Base-by-base conservation (phyloP, 768 basidiomycete species). In the Xerocomus spinulosus region DNA sequence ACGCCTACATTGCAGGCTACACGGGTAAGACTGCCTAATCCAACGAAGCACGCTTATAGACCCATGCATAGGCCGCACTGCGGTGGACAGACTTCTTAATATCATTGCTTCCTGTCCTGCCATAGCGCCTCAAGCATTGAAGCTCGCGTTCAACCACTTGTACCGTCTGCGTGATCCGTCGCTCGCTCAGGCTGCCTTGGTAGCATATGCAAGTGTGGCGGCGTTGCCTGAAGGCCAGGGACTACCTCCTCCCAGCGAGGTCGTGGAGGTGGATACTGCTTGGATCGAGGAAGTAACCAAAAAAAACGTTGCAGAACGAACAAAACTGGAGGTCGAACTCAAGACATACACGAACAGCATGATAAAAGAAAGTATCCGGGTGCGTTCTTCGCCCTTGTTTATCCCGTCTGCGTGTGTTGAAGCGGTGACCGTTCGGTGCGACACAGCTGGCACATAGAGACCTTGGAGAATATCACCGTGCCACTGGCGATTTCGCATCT, bases 341-440 rank as follows among this genome's bases (percentile, higher is more conserved):
- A 94, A 92, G 78, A 90, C 87, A 10, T 97, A 97, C 62, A 78
- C 83, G 54, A 93, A 89, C 58, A 98, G 96, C 65, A 86, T 97
- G 84, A 96, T 98, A 75, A 98, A 96, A 69, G 95, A 98, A 77
- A 93, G 90, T 75, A 94, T 96, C 57, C 75, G 95, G 59, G 92
- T 95, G 63, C 62, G 77, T 25, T 26, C 9, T 15, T 29, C n/a
- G 2, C 17, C n/a, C 6, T 0, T 28, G 18, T 36, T 32, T n/a
- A 9, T 8, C 3, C 21, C 25, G 7, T 32, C 7, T 29, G 24
- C 41, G 13, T n/a, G 24, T 15, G 29, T 21, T 17, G 26, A 30
- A 1, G 13, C 10, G 41, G 23, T 6, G 4, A 35, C n/a, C 10
- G 35, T 17, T 45, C 24, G 30, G 10, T 38, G 8, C 2, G 38